Conservation (phyloP, 2,329 filamentous ascomycete genomes). For the Neonectria coccinea region DNA sequence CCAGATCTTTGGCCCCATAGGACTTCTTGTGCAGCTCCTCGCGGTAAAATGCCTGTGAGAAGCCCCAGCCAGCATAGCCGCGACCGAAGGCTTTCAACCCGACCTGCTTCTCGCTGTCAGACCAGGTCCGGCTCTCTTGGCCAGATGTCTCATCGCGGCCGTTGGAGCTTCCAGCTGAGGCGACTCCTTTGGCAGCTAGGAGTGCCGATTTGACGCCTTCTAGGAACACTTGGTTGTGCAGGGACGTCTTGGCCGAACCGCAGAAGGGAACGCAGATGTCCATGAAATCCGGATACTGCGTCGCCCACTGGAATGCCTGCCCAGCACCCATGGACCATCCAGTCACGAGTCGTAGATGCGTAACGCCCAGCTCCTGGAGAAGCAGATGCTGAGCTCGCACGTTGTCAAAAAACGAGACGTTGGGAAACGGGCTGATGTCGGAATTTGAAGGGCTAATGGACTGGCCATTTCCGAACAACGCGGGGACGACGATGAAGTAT, state of each 20-base stretch:
- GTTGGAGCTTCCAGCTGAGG: slow-evolving; percentile 62
- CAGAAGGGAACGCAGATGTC: slow-evolving; percentile 61
- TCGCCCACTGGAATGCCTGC: slow-evolving; percentile 64
- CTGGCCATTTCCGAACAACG: slow-evolving; percentile 65
- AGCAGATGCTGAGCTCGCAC: slow-evolving; percentile 61
- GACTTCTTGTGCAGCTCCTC: slow-evolving; percentile 73
- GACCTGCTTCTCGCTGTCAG: slow-evolving; percentile 55
- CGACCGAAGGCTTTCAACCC: slow-evolving; percentile 77
- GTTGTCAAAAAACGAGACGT: slow-evolving; percentile 62
- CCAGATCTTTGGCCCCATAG: slow-evolving; percentile 74
- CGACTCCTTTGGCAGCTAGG: slow-evolving; percentile 52
- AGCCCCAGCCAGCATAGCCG: slow-evolving; percentile 85
- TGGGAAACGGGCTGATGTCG: slow-evolving; percentile 55
- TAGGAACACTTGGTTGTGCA: slow-evolving; percentile 66
- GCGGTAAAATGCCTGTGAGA: slow-evolving; percentile 83
- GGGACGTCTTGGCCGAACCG: slow-evolving; percentile 61
- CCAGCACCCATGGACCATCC: slow-evolving; percentile 70
- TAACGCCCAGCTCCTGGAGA: slow-evolving; percentile 56
- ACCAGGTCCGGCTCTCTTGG: slow-evolving; percentile 43
- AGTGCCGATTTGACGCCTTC: slow-evolving; percentile 65
- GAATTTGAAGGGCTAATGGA: slow-evolving; percentile 66
- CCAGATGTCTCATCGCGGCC: slow-evolving; percentile 43
- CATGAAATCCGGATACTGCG: slow-evolving; percentile 62
- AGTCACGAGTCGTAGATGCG: slow-evolving; percentile 58
- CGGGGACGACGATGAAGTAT: slow-evolving; percentile 64